Conservation (phyloP, 176 grass and related monocot species). For the Puccinellia tenuiflora region DNA sequence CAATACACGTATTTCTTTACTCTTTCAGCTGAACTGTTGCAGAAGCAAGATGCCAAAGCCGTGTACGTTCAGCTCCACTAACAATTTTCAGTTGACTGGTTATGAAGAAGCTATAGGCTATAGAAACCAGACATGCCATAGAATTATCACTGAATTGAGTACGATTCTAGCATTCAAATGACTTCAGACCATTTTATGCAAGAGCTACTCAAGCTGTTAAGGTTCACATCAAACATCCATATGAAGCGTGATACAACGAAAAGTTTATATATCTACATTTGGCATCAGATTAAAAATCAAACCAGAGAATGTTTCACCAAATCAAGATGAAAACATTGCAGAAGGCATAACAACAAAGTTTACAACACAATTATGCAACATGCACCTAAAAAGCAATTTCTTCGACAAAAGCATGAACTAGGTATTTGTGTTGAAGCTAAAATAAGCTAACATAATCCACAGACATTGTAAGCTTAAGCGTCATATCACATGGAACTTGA, state of each 20-base stretch:
- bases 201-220: neutral
- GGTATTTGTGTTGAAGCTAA: conserved; percentile 12
- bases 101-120: neutral
- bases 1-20: neutral
- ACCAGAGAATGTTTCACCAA: neutral
- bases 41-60: neutral
- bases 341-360: neutral
- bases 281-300: neutral
- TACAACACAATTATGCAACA: conserved; percentile 3
- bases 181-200: neutral
- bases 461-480: neutral
- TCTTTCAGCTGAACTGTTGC: conserved; percentile 2
- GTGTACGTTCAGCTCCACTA: neutral
- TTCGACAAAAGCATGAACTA: neutral
- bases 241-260: neutral
- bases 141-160: neutral
- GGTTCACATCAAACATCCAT: neutral
- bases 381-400: conserved; percentile 2
- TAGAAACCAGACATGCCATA: neutral
- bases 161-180: neutral
- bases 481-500: neutral
- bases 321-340: conserved; percentile 7
- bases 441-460: neutral
- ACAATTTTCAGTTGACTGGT: conserved; percentile 13
- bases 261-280: neutral